These are phyloP conservation scores for Fragilaria crotonensis DNA, from an alignment of 108 stramenopile species.

Conservation along the genomic window DNA sequence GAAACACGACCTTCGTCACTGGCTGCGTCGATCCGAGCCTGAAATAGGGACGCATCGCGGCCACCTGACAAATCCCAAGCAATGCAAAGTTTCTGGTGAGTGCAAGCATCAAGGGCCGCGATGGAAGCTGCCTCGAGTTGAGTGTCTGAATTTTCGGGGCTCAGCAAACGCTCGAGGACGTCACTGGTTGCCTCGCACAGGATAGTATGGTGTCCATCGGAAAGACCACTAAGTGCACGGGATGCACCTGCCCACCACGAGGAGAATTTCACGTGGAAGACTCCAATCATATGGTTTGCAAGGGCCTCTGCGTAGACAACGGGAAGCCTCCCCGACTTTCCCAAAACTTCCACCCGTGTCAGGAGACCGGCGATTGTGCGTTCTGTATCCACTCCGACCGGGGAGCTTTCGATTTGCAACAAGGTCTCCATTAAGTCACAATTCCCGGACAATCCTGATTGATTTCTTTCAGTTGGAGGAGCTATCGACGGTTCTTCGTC, in stretches of 20 bases:
- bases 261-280: conserved; percentile 70
- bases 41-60: conserved; percentile 33
- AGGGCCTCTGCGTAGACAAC: conserved; percentile 67
- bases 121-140: background rate
- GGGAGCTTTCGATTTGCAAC: conserved; percentile 51
- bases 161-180: background rate
- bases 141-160: background rate
- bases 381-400: conserved; percentile 51
- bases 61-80: conserved; percentile 62
- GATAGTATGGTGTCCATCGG: conserved; percentile 30
- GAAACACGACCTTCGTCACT: conserved; percentile 39
- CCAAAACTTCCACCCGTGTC: conserved; percentile 60
- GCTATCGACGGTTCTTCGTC: conserved; percentile 52
- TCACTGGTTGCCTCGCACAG: conserved; percentile 47
- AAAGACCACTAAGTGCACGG: conserved; percentile 44
- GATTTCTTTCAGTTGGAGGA: conserved; percentile 1
- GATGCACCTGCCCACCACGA: conserved; percentile 65
- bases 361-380: conserved; percentile 39
- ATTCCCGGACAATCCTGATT: conserved; percentile 17
- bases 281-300: conserved; percentile 69
- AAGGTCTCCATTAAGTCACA: conserved; percentile 60
- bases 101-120: background rate
- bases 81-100: conserved; percentile 37
- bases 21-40: conserved; percentile 7
- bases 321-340: conserved; percentile 59